Evolutionary conservation across 495 filamentous ascomycete species (phyloP).

Genomic region (Aspergillus bertholletiae): DNA sequence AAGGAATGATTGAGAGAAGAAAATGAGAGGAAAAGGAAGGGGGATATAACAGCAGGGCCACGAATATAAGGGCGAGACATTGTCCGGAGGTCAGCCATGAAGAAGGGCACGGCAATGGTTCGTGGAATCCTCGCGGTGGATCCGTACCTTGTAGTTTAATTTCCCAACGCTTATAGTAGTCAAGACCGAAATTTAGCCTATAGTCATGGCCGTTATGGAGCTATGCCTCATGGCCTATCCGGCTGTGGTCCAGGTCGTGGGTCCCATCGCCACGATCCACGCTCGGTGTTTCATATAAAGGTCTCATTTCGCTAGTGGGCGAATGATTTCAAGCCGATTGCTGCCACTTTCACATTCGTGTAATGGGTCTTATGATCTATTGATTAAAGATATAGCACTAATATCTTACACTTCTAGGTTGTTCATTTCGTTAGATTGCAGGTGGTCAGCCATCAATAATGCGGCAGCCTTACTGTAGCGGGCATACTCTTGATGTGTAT

Average conservation of each 20-base stretch:
- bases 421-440: constrained; percentile 21
- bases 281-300: constrained; percentile 30
- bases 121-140: background rate
- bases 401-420: constrained; percentile 1
- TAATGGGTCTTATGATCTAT: background rate
- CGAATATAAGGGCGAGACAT: too few species aligned
- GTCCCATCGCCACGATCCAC: constrained; percentile 25
- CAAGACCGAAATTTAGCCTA: background rate
- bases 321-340: constrained; percentile 8
- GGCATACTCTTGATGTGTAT: too few species aligned
- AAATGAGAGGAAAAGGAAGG: constrained; percentile 1
- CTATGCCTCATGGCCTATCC: too few species aligned
- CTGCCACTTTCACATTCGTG: background rate
- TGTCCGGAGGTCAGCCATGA: too few species aligned
- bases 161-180: constrained; percentile 7
- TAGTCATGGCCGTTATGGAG: too few species aligned
- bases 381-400: constrained; percentile 12
- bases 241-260: constrained; percentile 1
- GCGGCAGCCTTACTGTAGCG: too few species aligned
- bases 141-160: constrained; percentile 7
- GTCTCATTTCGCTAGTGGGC: constrained; percentile 24
- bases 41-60: background rate
- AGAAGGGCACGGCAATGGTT: background rate
- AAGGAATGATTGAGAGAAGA: constrained; percentile 7
- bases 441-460: too few species aligned